Base-by-base conservation (phyloP, 352 stramenopile species). In the Pythium phragmiticola region DNA sequence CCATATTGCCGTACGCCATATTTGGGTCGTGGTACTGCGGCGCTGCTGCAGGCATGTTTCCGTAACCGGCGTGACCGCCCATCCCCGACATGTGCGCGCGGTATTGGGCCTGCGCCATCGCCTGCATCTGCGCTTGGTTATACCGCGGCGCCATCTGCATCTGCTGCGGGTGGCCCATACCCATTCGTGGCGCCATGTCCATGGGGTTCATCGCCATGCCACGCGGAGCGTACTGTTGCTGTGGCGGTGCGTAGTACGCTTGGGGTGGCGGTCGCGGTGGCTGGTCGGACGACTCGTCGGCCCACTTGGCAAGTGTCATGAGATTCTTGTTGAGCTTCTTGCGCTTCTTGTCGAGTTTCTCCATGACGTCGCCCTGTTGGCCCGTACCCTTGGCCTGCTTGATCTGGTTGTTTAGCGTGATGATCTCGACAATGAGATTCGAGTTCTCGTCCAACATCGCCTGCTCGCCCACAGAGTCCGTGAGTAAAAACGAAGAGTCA, bases 281-380 rank as follows among this genome's bases (percentile, higher is more conserved):
- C 48, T 84, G 80, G 28, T 95, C 84, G 5, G 82, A 84, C 21
- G 84, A 90, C 55, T 95, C 86, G 55, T 95, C 86, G 16, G 86
- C 86, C 86, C 86, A 95, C 63, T 95, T 95, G 46, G 86, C 86
- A 36, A 95, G 77, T 47, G 83, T 95, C 86, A 95, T 95, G 54
- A 95, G 76, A 72, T 95, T 95, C 69, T 88, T 89, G 74, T 95
- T 95, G 53, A 95, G 86, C 64, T 88, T 87, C 63, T 95, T 93
- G 60, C 86, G 80, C 70, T 95, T 95, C 77, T 93, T 93, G 69
- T 95, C 84, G 37, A 95, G 72, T 65, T 93, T 92, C 54, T 95
- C 84, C 45, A 81, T 89, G 66, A 92, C 83, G 41, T 93, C 84
- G 46, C 79, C 78, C 48, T 92, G 74, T 52, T 90, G 80, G 16